Conservation (phyloP, 345 rosid genomes). For the Corchorus olitorius region DNA sequence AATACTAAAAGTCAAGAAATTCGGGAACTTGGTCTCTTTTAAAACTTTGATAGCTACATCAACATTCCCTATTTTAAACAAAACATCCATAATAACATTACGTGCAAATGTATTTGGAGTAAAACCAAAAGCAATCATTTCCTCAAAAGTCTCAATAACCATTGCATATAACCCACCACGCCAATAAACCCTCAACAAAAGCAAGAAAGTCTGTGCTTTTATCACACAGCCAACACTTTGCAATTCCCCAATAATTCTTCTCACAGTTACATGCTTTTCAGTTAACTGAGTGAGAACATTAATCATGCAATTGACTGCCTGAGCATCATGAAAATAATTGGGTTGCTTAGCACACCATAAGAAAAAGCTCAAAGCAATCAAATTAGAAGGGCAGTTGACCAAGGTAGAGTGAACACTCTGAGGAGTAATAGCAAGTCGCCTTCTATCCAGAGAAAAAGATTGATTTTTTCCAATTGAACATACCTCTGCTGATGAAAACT, state of each 20-base stretch:
- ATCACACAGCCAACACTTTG: conserved; percentile 42
- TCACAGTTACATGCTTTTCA: conserved; percentile 29
- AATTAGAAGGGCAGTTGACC: conserved; percentile 54
- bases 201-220: conserved; percentile 53
- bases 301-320: conserved; percentile 57
- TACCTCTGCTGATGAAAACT: conserved; percentile 22
- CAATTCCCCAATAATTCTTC: conserved; percentile 44
- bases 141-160: conserved; percentile 53
- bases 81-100: conserved; percentile 67
- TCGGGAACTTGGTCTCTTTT: conserved; percentile 38
- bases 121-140: conserved; percentile 55
- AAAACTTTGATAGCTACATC: conserved; percentile 47
- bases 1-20: conserved; percentile 65
- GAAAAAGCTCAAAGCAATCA: conserved; percentile 61
- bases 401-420: conserved; percentile 47
- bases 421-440: conserved; percentile 39
- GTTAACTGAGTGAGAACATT: conserved; percentile 44
- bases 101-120: conserved; percentile 57
- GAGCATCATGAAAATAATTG: conserved; percentile 51
- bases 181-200: conserved; percentile 74
- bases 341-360: conserved; percentile 60
- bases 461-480: neutral
- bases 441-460: conserved; percentile 13
- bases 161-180: conserved; percentile 51
- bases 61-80: conserved; percentile 40